Evolutionary conservation across 78 protist genomes (phyloP).

Genomic region (Capsaspora owczarzaki): DNA sequence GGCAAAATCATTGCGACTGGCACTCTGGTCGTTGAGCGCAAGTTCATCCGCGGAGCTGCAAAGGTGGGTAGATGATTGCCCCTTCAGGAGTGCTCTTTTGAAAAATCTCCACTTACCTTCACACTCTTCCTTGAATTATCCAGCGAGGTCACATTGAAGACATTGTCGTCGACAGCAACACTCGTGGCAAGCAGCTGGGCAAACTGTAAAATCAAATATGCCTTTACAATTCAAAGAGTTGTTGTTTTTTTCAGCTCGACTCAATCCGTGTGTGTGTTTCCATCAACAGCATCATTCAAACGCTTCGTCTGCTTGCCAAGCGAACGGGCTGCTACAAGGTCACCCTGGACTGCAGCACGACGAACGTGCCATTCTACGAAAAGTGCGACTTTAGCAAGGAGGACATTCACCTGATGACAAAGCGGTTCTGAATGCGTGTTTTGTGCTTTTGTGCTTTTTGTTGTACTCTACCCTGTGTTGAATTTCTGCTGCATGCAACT

Average conservation of each 20-base stretch:
- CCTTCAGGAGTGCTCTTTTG: not conserved
- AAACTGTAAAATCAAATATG: not conserved
- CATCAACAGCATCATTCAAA: not conserved
- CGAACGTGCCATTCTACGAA: constrained; percentile 26
- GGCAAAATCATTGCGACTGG: constrained; percentile 2
- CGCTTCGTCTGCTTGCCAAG: not conserved
- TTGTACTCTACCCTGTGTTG: too few species aligned
- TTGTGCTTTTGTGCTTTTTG: not conserved
- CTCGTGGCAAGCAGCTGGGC: constrained; percentile 16
- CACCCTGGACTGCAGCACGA: constrained; percentile 15
- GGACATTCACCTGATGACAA: not conserved
- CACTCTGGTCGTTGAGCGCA: constrained; percentile 13
- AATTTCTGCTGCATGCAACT: not conserved
- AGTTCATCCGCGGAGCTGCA: constrained; percentile 21
- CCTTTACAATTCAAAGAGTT: too few species aligned
- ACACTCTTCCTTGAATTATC: not conserved
- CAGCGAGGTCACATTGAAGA: constrained; percentile 36
- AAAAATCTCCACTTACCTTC: not conserved
- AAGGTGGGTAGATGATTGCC: not conserved
- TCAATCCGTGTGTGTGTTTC: not conserved
- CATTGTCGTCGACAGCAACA: constrained; percentile 12
- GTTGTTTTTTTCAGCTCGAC: not conserved
- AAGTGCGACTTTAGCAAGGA: constrained; percentile 10
- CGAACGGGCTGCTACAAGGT: constrained; percentile 22
- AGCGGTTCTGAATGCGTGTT: not conserved